Conservation (phyloP, 306 rosid genomes). For the Corylus heterophylla region DNA sequence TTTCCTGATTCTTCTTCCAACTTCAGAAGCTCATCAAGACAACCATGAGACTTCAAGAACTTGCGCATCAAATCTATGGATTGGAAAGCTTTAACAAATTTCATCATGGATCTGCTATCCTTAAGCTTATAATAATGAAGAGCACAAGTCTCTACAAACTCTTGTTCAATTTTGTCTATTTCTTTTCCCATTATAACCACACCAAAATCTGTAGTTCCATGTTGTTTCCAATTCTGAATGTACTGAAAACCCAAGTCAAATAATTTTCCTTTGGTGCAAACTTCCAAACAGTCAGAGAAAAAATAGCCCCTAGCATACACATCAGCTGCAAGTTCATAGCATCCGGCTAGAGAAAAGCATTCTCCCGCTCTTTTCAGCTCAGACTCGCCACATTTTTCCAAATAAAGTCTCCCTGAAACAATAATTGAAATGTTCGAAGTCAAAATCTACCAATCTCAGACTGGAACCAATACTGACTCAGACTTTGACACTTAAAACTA, state of each 20-base stretch:
- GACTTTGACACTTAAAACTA: too few species aligned
- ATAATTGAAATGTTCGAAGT: too few species aligned
- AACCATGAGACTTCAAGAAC: conserved; percentile 45
- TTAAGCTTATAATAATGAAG: conserved; percentile 39
- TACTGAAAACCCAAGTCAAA: conserved; percentile 59
- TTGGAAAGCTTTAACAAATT: conserved; percentile 62
- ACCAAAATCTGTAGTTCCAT: conserved; percentile 27
- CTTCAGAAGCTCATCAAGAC: conserved; percentile 58
- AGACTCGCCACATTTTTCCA: too few species aligned
- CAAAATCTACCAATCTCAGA: too few species aligned
- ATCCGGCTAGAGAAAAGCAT: too few species aligned
- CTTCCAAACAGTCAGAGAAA: conserved; percentile 54
- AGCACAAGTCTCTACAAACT: conserved; percentile 63
- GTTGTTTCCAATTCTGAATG: conserved; percentile 62
- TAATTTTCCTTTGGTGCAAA: conserved; percentile 50
- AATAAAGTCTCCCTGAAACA: too few species aligned
- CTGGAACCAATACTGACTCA: too few species aligned
- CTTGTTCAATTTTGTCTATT: conserved; percentile 46
- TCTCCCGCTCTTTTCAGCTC: too few species aligned
- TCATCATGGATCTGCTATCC: conserved; percentile 66
- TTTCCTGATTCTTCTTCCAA: conserved; percentile 74
- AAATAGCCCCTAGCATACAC: conserved; percentile 31
- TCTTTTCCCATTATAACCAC: conserved; percentile 18
- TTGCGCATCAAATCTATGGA: conserved; percentile 49
- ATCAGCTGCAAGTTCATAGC: too few species aligned